A percentile compares a stretch with the other conserved stretches of the same genome.
Evolutionary conservation across 805 yeast species (phyloP).

Genomic region (Yarrowia yakushimensis): DNA sequence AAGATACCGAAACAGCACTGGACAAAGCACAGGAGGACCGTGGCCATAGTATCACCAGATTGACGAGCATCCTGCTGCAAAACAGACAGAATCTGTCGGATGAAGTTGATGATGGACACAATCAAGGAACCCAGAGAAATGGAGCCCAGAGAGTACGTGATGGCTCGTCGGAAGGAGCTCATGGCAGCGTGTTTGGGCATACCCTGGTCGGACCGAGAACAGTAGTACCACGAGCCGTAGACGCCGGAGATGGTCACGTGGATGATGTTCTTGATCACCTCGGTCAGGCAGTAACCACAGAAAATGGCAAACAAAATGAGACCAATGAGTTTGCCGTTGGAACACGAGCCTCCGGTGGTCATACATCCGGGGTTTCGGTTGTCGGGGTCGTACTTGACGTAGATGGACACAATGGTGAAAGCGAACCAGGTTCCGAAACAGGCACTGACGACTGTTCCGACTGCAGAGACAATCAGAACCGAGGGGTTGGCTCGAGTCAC

Average conservation of each 20-base stretch:
- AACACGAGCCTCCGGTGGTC: constrained; percentile 51
- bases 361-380: constrained; percentile 47
- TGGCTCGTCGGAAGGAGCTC: constrained; percentile 74
- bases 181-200: constrained; percentile 76
- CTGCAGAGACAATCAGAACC: constrained; percentile 54
- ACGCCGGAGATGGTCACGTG: constrained; percentile 81
- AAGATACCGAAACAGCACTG: constrained; percentile 55
- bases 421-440: constrained; percentile 65
- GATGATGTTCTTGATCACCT: constrained; percentile 73
- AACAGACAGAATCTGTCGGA: constrained; percentile 53
- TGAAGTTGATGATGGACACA: constrained; percentile 65
- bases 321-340: constrained; percentile 61
- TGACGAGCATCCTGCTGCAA: constrained; percentile 52
- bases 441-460: constrained; percentile 59
- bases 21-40: constrained; percentile 50
- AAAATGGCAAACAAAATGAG: constrained; percentile 69
- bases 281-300: constrained; percentile 79
- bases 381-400: constrained; percentile 61
- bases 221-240: constrained; percentile 89
- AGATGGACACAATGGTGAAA: constrained; percentile 66
- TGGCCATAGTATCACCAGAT: constrained; percentile 52
- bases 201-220: constrained; percentile 69
- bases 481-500: constrained; percentile 74
- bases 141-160: constrained; percentile 86
- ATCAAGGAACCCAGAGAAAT: constrained; percentile 80